phyloP scores from a whole-genome alignment of 2,329 filamentous ascomycete genomes.

The Aspergillus sp. region DNA sequence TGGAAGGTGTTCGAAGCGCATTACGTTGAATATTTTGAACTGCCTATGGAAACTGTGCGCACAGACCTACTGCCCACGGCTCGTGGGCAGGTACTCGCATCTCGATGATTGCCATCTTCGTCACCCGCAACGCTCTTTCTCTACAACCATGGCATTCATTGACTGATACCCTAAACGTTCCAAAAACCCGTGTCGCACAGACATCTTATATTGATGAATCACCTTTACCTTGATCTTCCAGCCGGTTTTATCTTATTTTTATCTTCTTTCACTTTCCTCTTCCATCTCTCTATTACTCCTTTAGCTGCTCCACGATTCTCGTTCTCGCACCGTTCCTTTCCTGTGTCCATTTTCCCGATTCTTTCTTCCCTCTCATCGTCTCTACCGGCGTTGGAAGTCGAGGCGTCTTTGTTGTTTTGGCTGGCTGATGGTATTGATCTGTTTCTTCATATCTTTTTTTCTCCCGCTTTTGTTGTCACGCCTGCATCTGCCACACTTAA shows the following conservation, averaged over 20 bases:
- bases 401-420: slow-evolving; percentile 40
- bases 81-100: neutral
- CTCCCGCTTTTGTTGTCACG: slow-evolving; percentile 24
- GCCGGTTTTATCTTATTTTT: slow-evolving; percentile 5
- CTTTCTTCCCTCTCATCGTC: slow-evolving; percentile 33
- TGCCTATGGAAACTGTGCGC: neutral
- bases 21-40: neutral
- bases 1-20: slow-evolving; percentile 3
- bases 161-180: slow-evolving; percentile 9
- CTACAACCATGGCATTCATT: slow-evolving; percentile 5
- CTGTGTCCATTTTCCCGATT: slow-evolving; percentile 19
- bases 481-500: slow-evolving; percentile 9
- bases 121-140: neutral
- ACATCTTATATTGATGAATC: slow-evolving; percentile 4
- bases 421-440: slow-evolving; percentile 29
- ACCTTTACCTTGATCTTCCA: slow-evolving; percentile 9
- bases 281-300: slow-evolving; percentile 2
- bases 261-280: neutral
- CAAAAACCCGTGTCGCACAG: slow-evolving; percentile 6
- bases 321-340: slow-evolving; percentile 12
- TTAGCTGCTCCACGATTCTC: slow-evolving; percentile 5
- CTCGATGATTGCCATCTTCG: slow-evolving; percentile 6
- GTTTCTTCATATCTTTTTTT: slow-evolving; percentile 13
- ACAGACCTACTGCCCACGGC: neutral
- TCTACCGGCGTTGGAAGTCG: slow-evolving; percentile 40